Base-by-base conservation (phyloP, 176 grass and related monocot genomes). In the Metroxylon sagu region DNA sequence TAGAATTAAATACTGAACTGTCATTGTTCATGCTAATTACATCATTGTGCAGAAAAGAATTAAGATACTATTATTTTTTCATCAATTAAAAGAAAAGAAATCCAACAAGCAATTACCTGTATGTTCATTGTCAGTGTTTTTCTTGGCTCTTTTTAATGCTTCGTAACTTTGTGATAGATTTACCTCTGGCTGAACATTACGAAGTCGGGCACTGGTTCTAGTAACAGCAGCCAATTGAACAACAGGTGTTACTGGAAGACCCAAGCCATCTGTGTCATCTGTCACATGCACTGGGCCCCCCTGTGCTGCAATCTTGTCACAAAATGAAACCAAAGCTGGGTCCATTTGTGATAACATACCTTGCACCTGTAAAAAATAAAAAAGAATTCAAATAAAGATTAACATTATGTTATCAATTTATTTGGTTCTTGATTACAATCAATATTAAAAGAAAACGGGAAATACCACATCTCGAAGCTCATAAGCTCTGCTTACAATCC, bases 281-380 rank as follows among this genome's bases (percentile, higher is more conserved):
- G 52, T 69, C n/a, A 76, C 75, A 52, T 76, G 76, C 52, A 77
- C 25, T 16, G 88, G 85, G 0, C 88, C 85, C 19, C 88, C 94
- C 49, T 93, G 94, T 56, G 65, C 77, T 51, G 88, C 79, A 73
- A 99, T 99, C 76, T 93, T 86, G 53, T 93, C 85, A 74, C 94
- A 99, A 29, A 86, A 93, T 61, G 94, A 93, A 26, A 83, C 76
- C 74, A 99, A 64, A 67, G 84, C 73, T 66, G 94, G 94, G 64
- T 99, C 94, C 76, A 99, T 99, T 65, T 99, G 94, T 55, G 94
- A 89, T 71, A 99, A 75, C 94, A 99, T 99, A 55, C 88, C 85
- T 81, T 86, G 76, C 56, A 89, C 94, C 94, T 99, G 64, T 69
- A 67, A 64, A 25, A 65, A 14, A 23, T 23, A 12, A 25, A 52